These are phyloP conservation scores for Plasmodium knowlesi DNA, from an alignment of 169 alveolate genomes.

Conservation along the genomic window DNA sequence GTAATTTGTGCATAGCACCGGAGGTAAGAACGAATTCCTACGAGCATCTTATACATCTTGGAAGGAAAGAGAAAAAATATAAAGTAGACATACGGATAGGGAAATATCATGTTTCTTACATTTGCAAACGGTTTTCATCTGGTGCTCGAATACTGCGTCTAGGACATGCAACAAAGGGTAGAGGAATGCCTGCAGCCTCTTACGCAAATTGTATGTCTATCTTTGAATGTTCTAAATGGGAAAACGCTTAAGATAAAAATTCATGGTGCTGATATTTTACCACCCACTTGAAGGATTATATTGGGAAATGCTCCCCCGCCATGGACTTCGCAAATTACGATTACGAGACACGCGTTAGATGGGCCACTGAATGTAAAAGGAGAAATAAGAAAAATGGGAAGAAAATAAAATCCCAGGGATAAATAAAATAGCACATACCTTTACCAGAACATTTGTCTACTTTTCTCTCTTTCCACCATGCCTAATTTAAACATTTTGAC, in stretches of 20 bases:
- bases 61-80: neutral
- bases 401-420: neutral
- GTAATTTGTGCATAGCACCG: slow-evolving; percentile 82
- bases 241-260: neutral
- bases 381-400: neutral
- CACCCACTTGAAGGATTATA: slow-evolving; percentile 66
- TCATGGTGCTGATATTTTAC: neutral
- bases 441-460: neutral
- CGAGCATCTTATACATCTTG: neutral
- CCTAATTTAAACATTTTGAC: neutral
- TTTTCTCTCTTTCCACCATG: neutral
- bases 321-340: slow-evolving; percentile 76
- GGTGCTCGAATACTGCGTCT: neutral
- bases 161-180: neutral
- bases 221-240: neutral
- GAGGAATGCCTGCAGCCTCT: neutral
- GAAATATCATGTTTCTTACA: neutral
- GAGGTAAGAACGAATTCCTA: slow-evolving; percentile 29
- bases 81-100: neutral
- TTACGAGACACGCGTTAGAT: slow-evolving; percentile 53
- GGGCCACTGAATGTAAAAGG: slow-evolving; percentile 77
- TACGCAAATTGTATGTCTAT: neutral
- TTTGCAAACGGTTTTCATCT: neutral
- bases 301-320: slow-evolving; percentile 84
- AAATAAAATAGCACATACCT: neutral